Base-by-base conservation (phyloP, 768 basidiomycete species). In the Crassisporium funariophilum region DNA sequence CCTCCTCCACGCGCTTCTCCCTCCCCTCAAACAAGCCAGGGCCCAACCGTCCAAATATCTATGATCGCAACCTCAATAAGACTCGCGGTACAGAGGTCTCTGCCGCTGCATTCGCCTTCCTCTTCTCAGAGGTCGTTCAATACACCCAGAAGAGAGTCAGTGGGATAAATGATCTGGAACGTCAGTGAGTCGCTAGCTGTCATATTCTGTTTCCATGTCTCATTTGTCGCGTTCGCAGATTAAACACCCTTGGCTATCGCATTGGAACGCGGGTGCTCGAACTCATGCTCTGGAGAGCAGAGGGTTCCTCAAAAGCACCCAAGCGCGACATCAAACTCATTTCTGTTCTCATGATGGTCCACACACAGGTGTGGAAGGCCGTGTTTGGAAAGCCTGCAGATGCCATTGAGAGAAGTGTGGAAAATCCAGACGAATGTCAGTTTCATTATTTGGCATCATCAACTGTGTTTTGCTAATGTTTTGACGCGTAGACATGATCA, bases 81-180 rank as follows among this genome's bases (percentile, higher is more conserved):
- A 84, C 90, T 2, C 83, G 90, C 34, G 77, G 82, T 10, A 69
- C 84, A 19, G 95, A 98, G 63, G 91, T 95, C 41, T 88, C 89
- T 12, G 75, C 84, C 4, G 78, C 86, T 2, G 88, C 93, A 1
- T 94, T 91, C 63, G 78, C 88, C 0, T 98, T 97, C 63, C 76
- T 98, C 47, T 94, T 98, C 68, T 88, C 89, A 4, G 95, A 98
- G 69, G 75, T 94, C 10, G 86, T 99, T 1, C 88, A 94, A 65
- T 98, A 98, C 69, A 95, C 92, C 1, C 97, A 98, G 71, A 94
- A 91, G 60, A 82, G 93, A 42, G 95, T 98, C 41, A 83, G 81
- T 57, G 95, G 95, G 5, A 94, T 99, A 53, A 88, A 91, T 64
- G 97, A 98, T 67, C 77, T 99, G 51, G 97, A 99, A 68, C 81